Evolutionary conservation across 2,329 filamentous ascomycete species (phyloP).

Genomic region (Zasmidium cellare): DNA sequence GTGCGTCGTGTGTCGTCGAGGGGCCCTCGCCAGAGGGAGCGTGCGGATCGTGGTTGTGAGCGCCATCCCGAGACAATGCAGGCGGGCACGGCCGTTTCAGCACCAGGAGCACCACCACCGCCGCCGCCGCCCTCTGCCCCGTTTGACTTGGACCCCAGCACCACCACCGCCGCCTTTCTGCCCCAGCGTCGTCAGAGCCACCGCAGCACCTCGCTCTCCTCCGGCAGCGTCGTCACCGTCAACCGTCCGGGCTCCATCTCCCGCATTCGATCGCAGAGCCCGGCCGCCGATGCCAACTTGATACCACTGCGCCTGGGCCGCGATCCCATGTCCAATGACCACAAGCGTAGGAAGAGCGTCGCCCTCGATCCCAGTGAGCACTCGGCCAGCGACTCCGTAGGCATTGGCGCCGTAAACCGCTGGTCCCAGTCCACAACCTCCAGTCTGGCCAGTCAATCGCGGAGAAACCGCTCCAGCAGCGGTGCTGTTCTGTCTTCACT

Average conservation of each 20-base stretch:
- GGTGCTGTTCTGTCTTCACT: slow-evolving; percentile 38
- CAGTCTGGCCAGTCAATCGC: slow-evolving; percentile 41
- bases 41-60: neutral
- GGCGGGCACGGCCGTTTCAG: slow-evolving; percentile 5
- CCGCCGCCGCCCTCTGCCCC: neutral
- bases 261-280: slow-evolving; percentile 24
- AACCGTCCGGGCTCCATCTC: slow-evolving; percentile 41
- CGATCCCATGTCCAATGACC: slow-evolving; percentile 21
- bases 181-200: slow-evolving; percentile 14
- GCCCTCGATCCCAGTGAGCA: slow-evolving; percentile 36
- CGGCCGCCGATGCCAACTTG: slow-evolving; percentile 24
- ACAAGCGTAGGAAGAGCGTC: slow-evolving; percentile 42
- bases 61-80: slow-evolving; percentile 10
- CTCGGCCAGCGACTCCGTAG: slow-evolving; percentile 26
- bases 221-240: slow-evolving; percentile 43
- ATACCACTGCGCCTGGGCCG: slow-evolving; percentile 25
- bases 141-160: slow-evolving; percentile 6
- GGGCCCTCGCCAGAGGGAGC: neutral
- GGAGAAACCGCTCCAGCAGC: slow-evolving; percentile 41
- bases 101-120: slow-evolving; percentile 1
- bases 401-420: slow-evolving; percentile 55
- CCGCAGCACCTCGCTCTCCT: slow-evolving; percentile 46
- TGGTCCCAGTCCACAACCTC: slow-evolving; percentile 60
- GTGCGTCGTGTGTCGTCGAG: neutral
- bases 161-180: neutral